These are phyloP conservation scores for Gossypioides kirkii DNA, from an alignment of 345 rosid genomes.

Conservation along the genomic window DNA sequence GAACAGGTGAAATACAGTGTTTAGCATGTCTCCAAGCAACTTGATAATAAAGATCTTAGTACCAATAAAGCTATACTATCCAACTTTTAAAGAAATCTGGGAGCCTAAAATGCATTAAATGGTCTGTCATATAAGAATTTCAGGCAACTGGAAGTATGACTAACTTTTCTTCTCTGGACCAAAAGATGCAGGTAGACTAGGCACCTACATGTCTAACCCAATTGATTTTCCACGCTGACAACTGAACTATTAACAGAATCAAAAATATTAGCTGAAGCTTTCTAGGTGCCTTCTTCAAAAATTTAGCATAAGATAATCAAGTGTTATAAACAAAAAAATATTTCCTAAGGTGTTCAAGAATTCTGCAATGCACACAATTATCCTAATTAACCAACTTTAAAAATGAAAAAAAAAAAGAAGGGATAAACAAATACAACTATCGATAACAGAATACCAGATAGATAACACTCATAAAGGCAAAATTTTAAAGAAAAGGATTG, in stretches of 20 bases:
- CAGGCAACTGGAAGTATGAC: neutral
- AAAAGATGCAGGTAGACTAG: neutral
- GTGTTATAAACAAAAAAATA: neutral
- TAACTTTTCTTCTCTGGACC: neutral
- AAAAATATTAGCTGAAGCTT: neutral
- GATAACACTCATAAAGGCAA: conserved; percentile 7
- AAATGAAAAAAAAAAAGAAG: neutral
- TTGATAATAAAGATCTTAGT: neutral
- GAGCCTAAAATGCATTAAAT: neutral
- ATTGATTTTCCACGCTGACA: neutral
- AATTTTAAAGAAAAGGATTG: neutral
- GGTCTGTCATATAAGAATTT: neutral
- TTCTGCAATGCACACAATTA: neutral
- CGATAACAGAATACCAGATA: neutral
- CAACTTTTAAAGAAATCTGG: neutral
- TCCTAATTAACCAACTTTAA: neutral
- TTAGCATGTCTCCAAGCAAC: neutral
- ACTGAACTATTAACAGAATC: neutral
- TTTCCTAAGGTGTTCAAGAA: neutral
- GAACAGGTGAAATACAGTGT: neutral
- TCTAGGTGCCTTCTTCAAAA: neutral
- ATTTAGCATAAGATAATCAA: neutral
- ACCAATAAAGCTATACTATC: neutral
- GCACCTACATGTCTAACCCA: neutral
- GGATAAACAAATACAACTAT: neutral